phyloP scores from a whole-genome alignment of 2,329 filamentous ascomycete species.

The Lasiodiplodia sp. region DNA sequence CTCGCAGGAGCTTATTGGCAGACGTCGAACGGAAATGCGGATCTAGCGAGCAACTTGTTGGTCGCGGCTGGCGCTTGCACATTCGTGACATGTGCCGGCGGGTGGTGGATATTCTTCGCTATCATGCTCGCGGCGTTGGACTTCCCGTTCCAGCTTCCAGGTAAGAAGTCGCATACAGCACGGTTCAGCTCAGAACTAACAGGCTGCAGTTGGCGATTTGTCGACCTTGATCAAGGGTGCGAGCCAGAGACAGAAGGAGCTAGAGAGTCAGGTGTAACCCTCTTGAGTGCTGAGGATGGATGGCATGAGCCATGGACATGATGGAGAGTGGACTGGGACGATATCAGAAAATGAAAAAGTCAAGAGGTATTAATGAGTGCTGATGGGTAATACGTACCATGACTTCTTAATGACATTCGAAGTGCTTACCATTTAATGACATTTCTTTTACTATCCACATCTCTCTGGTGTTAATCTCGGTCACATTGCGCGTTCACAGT shows the following conservation, averaged over 20 bases:
- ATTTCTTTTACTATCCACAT: neutral
- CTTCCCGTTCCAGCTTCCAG: slow-evolving; percentile 53
- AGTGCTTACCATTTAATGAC: slow-evolving; percentile 10
- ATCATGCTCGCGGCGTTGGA: slow-evolving; percentile 62
- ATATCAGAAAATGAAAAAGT: neutral
- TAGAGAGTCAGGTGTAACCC: neutral
- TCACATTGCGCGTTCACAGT: neutral
- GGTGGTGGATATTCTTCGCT: slow-evolving; percentile 63
- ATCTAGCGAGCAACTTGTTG: slow-evolving; percentile 38
- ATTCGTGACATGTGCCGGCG: slow-evolving; percentile 57
- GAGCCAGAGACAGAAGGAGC: slow-evolving; percentile 40
- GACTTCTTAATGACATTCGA: neutral
- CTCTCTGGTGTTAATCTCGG: neutral
- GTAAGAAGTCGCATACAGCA: neutral
- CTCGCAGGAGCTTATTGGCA: slow-evolving; percentile 69
- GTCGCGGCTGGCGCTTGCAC: slow-evolving; percentile 57
- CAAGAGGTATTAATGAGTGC: neutral
- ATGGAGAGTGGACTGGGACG: neutral
- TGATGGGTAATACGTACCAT: slow-evolving; percentile 21
- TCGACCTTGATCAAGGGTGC: slow-evolving; percentile 55
- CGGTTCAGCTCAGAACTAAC: slow-evolving; percentile 10
- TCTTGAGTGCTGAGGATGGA: neutral
- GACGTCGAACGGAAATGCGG: slow-evolving; percentile 53
- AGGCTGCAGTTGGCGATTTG: slow-evolving; percentile 50
- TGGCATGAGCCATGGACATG: slow-evolving; percentile 1